Percentiles rank a stretch among this genome's conserved stretches.
Conservation (phyloP, 306 rosid species). For the Cucumis melo region DNA sequence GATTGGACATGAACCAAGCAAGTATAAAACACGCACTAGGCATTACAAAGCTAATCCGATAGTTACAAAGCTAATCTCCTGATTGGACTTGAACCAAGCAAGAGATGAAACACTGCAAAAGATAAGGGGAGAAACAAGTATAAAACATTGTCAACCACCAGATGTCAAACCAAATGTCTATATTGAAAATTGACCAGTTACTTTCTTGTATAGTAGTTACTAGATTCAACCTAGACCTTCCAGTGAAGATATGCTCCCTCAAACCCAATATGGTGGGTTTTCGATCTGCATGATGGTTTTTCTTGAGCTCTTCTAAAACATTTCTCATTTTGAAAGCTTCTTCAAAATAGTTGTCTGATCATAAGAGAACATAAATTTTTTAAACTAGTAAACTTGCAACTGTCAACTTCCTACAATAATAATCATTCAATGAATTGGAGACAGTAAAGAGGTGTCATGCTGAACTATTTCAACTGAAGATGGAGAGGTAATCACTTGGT, state of each 20-base stretch:
- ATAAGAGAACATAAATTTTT: background rate
- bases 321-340: constrained; percentile 99
- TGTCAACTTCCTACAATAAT: constrained; percentile 11
- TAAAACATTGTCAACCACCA: background rate
- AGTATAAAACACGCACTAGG: too few relatives aligned
- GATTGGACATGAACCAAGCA: too few relatives aligned
- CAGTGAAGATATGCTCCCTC: constrained; percentile 94
- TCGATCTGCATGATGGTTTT: constrained; percentile 33
- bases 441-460: background rate
- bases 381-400: background rate
- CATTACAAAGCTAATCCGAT: too few relatives aligned
- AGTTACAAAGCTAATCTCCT: constrained; percentile 93
- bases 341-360: constrained; percentile 93
- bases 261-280: constrained; percentile 87
- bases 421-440: constrained; percentile 39
- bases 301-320: constrained; percentile 62
- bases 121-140: constrained; percentile 12
- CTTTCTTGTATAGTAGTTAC: constrained; percentile 4
- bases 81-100: constrained; percentile 99
- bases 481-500: constrained; percentile 45
- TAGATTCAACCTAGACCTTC: constrained; percentile 45
- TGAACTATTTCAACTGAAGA: constrained; percentile 2
- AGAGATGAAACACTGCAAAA: constrained; percentile 92
- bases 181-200: background rate
- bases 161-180: background rate